These are phyloP conservation scores for Penicillium angulare DNA, from an alignment of 495 filamentous ascomycete species.

Conservation along the genomic window DNA sequence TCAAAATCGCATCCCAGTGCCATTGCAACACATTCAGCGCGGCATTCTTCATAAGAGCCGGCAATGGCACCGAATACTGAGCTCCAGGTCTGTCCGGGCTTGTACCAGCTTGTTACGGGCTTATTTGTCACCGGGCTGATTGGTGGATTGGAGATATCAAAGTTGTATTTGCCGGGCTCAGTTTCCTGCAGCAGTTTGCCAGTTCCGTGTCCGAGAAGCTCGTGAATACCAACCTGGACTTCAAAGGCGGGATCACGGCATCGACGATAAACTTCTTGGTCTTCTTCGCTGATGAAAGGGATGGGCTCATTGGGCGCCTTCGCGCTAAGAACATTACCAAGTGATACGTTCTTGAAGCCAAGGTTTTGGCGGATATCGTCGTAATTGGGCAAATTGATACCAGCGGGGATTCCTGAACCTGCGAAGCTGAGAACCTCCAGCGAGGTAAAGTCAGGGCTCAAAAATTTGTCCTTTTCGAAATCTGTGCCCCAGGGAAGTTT, in stretches of 20 bases:
- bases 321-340: conserved; percentile 87
- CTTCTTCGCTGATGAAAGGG: conserved; percentile 76
- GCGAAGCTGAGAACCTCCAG: conserved; percentile 74
- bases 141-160: conserved; percentile 75
- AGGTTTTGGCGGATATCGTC: conserved; percentile 89
- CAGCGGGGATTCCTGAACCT: conserved; percentile 80
- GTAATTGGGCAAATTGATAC: conserved; percentile 83
- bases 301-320: conserved; percentile 87
- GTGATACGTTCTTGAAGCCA: conserved; percentile 97
- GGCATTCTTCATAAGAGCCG: conserved; percentile 82
- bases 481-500: conserved; percentile 83
- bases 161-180: conserved; percentile 77
- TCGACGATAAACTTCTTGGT: conserved; percentile 73
- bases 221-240: conserved; percentile 92
- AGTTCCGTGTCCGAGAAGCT: conserved; percentile 93
- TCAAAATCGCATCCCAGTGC: conserved; percentile 83
- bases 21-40: conserved; percentile 91
- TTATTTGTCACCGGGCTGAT: conserved; percentile 74
- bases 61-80: conserved; percentile 85
- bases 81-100: conserved; percentile 91
- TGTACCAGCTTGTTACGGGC: conserved; percentile 82
- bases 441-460: conserved; percentile 91
- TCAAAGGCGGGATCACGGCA: conserved; percentile 87
- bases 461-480: conserved; percentile 94
- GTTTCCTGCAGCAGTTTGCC: conserved; percentile 94